Evolutionary conservation across 176 grass and related monocot genomes (phyloP), one percentile per base, ranked within the genome.

Genomic region (Rhynchospora tenuis): DNA sequence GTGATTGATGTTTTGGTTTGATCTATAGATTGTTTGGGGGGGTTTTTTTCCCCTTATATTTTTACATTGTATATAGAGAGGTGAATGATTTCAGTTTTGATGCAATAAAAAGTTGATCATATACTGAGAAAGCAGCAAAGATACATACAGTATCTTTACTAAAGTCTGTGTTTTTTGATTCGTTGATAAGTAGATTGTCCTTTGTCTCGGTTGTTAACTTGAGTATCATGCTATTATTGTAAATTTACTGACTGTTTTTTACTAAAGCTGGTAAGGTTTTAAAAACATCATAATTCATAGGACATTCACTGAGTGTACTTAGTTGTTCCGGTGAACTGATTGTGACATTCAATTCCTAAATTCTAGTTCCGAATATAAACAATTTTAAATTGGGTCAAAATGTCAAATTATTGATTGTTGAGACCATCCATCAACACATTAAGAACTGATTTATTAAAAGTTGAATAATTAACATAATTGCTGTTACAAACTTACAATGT

Each of bases 41-140:
- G 26, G 12, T 75, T 54, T 29, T 15, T 8, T 26, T 51, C 17
- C 17, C 28, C 14, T 17, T 56, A 17, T 9, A 54, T 28, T 27
- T 27, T 54, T 54, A 31, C 73, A 77, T 74, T 77, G 50, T 77
- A 77, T 19, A 77, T 77, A 77, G 13, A 31, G 24, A 77, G 24
- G 28, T 29, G 48, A 14, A 55, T 29, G 48, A 14, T 77, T 77
- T 23, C 24, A n/a, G 17, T 52, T 77, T 77, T 77, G 0, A 77
- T 77, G 73, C 26, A 77, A 77, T 56, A 9, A 27, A 14, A 55
- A 17, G 23, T 54, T 76, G 48, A 76, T 51, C 45, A 73, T 28
- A 45, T 71, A 76, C 13, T 54, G 73, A 73, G 44, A 76, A 29
- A 75, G 23, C 46, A 54, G 20, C 9, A 51, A 12, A 52, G 20